Percentiles rank a stretch among this genome's conserved stretches.
These are phyloP conservation scores for Bathelium albidoporum DNA, from an alignment of 495 filamentous ascomycete species.

Conservation along the genomic window DNA sequence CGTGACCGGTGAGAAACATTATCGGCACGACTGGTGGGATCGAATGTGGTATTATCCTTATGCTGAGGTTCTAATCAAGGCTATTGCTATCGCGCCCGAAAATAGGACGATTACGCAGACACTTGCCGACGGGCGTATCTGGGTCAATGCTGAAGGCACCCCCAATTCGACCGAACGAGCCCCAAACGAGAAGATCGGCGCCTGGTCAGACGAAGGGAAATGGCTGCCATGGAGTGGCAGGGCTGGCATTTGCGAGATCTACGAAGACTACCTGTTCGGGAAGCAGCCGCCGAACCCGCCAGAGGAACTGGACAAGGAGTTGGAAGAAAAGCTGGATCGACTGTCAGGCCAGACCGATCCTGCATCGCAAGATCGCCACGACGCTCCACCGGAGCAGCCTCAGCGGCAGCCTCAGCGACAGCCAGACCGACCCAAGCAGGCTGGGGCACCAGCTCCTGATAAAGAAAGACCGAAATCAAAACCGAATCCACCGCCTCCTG, in stretches of 20 bases:
- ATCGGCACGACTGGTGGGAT: constrained; percentile 11
- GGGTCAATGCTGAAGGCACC: not conserved
- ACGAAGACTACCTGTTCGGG: not conserved
- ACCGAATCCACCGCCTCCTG: not conserved
- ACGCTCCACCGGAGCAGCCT: not conserved
- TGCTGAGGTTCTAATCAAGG: not conserved
- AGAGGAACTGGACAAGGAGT: not conserved
- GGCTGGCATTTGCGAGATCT: not conserved
- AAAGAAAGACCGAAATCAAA: not conserved
- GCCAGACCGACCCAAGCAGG: not conserved
- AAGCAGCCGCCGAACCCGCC: not conserved
- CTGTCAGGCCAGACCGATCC: not conserved
- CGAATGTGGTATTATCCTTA: constrained; percentile 8
- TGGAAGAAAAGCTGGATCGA: not conserved
- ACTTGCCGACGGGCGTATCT: not conserved
- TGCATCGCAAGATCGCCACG: not conserved
- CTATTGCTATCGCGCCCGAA: not conserved
- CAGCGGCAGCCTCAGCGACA: not conserved
- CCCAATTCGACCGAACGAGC: not conserved
- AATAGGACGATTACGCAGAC: not conserved
- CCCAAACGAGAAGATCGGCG: not conserved
- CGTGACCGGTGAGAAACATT: constrained; percentile 12
- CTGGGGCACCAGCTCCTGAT: not conserved
- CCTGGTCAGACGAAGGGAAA: not conserved
- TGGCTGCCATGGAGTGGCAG: not conserved